Evolutionary conservation across 345 rosid genomes (phyloP).

Genomic region (Camelina laxa): DNA sequence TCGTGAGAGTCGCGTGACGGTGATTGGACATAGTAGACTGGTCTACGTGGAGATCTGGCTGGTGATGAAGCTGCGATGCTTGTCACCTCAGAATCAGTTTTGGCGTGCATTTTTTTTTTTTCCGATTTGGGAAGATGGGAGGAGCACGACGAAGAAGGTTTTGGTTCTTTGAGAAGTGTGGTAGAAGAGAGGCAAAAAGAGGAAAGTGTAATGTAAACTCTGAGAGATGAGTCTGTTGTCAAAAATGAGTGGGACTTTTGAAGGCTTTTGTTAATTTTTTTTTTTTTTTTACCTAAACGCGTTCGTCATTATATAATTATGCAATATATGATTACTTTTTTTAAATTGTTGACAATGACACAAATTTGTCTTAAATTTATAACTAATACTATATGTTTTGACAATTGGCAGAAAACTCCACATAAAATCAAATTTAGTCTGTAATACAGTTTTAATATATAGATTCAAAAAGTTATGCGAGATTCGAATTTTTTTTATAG

Average conservation of each 20-base stretch:
- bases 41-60: conserved; percentile 84
- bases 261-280: no score
- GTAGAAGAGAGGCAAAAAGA: conserved; percentile 1
- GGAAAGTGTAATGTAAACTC: conserved; percentile 10
- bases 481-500: no score
- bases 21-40: conserved; percentile 92
- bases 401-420: no score
- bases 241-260: background rate
- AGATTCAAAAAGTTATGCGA: no score
- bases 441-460: no score
- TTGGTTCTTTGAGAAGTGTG: conserved; percentile 16
- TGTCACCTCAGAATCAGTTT: conserved; percentile 98
- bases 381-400: no score
- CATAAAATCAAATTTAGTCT: no score
- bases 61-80: conserved; percentile 91
- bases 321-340: no score
- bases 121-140: background rate
- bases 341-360: no score
- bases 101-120: conserved; percentile 88
- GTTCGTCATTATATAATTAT: no score
- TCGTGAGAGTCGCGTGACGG: conserved; percentile 98
- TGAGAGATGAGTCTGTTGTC: background rate
- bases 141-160: background rate
- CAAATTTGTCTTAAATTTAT: no score
- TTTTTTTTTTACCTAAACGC: no score